Base-by-base conservation (phyloP, 1,139 yeast genomes). In the Kazachstania sp. region DNA sequence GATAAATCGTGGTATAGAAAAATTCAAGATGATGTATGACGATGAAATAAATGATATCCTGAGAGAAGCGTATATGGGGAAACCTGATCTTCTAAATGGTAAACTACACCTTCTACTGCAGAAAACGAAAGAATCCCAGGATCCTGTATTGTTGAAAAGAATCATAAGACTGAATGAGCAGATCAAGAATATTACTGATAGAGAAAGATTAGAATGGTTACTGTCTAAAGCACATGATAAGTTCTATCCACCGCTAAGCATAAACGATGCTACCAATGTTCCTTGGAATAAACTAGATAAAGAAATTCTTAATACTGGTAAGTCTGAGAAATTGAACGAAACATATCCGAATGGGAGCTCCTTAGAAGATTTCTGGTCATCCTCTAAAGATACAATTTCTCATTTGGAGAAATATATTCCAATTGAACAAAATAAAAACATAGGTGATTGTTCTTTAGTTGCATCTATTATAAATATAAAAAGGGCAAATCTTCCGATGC, bases 401-500 rank as follows among this genome's bases (percentile, higher is more conserved):
- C 9, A 9, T 16, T 9, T 28, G 54, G 20, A 31, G 51, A 63
- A 46, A 2, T 53, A 57, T 4, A 61, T 57, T 11, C 15, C 23
- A 3, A 16, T 45, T 6, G 50, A 58, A 20, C 63, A 68, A 40
- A 58, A 72, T 58, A 86, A 81, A 57, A 86, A 81, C 54, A 65
- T 83, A 18, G 73, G 78, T n/a, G 83, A 86, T 60, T 86, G 95
- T 63, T 83, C 95, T 0, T 77, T 86, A 54, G 86, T 86, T 2
- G 81, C 87, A 3, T 73, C 87, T 0, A 60, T 83, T 35, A 66
- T 83, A n/a, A 59, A 60, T 45, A 52, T 60, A 16, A 45, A 47
- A 23, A 39, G 29, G 73, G 81, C 1, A 63, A 74, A 1, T 59
- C 67, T 9, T 43, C 56, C 39, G 46, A 29, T 45, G 3, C 54